Base-by-base conservation (phyloP, 2,329 filamentous ascomycete genomes). In the Penicillium sp. region DNA sequence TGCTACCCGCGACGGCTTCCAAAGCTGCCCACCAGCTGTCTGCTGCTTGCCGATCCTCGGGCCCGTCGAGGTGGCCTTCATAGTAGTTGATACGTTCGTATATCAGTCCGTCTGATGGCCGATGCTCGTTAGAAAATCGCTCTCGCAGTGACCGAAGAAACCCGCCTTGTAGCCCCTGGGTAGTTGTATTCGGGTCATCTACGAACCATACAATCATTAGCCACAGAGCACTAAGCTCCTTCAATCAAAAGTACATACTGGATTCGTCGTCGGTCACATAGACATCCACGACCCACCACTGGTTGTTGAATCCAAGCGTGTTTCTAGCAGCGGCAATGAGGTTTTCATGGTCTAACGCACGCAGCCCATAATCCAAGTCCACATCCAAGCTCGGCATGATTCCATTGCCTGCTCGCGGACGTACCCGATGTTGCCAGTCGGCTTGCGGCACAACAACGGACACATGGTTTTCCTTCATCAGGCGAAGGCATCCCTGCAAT, bases 31-130 rank as follows among this genome's bases (percentile, higher is more conserved):
- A 59, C 57, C 51, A 59, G 21, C 51, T 16, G 16, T 52, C 40
- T 21, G 50, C 51, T 26, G 54, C 54, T 1, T 33, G 23, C 45
- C 24, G 44, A 43, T 59, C 42, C 16, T 19, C 1, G 2, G 42
- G 45, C 4, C 31, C 47, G 31, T 50, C 44, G 9, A 59, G 47
- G 14, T 49, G 16, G 10, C 54, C 54, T 42, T 55, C 45, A 34
- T 59, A 59, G 29, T 51, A 51, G 6, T 43, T 36, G 44, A 59
- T 55, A 10, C 51, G 26, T 28, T 59, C 5, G 33, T 59, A 59
- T 18, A 55, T 51, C 42, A 60, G 33, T 8, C 57, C 51, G 26
- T 60, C 54, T 21, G 51, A 39, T 3, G 56, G 54, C 24, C 31
- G 21, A 23, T 34, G 42, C 33, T 59, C 51, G 42, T 59, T 59